phyloP scores from a whole-genome alignment of 225 moss, liverwort and hornwort species.

The Asterella californica region DNA sequence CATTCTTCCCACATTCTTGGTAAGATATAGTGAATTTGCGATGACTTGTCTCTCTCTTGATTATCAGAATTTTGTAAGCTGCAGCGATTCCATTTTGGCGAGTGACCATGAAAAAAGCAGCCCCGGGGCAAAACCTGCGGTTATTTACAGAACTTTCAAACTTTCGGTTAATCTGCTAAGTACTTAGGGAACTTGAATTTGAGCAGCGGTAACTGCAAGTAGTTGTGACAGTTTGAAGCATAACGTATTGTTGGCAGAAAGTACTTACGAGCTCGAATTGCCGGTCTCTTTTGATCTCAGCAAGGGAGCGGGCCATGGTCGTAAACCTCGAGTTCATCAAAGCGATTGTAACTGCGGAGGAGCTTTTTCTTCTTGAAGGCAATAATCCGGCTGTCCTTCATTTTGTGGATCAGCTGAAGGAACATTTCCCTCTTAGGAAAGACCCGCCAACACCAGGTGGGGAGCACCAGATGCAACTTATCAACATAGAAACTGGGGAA shows the following conservation, averaged over 20 bases:
- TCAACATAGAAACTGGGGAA: conserved; percentile 3
- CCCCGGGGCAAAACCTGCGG: background rate
- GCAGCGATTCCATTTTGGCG: background rate
- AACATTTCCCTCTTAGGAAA: conserved; percentile 53
- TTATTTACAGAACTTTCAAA: background rate
- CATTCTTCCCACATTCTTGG: conserved; percentile 90
- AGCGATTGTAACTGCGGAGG: conserved; percentile 92
- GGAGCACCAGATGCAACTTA: conserved; percentile 9
- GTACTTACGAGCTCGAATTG: background rate
- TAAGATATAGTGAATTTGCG: conserved; percentile 26
- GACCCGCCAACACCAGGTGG: conserved; percentile 9
- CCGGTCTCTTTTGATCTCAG: conserved; percentile 34
- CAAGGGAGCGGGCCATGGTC: conserved; percentile 93
- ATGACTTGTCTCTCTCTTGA: background rate
- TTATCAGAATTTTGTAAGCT: background rate
- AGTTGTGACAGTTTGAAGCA: background rate
- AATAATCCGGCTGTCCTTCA: conserved; percentile 45
- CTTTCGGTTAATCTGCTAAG: background rate
- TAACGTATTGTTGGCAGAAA: background rate
- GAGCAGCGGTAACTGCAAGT: background rate
- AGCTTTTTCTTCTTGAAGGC: conserved; percentile 76
- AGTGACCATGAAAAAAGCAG: background rate
- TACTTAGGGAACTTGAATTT: background rate
- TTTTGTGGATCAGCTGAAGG: conserved; percentile 78
- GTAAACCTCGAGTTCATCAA: conserved; percentile 96